phyloP scores from a whole-genome alignment of 805 yeast species.

The Kodamaea kaohsiungensis region DNA sequence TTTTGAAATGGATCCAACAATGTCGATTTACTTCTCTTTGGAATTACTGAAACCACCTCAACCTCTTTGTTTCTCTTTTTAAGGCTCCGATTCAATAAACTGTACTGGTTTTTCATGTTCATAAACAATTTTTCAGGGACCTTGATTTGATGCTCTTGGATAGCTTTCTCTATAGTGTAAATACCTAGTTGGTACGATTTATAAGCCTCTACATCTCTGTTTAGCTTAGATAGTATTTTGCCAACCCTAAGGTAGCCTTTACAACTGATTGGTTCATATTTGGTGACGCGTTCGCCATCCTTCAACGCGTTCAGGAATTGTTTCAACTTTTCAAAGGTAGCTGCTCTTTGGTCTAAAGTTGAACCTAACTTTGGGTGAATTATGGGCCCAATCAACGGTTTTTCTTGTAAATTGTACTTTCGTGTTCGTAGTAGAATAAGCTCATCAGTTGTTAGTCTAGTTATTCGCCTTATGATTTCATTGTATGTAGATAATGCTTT shows the following conservation, averaged over 20 bases:
- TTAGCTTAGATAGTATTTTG: constrained; percentile 31
- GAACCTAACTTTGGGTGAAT: constrained; percentile 39
- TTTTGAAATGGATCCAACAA: constrained; percentile 18
- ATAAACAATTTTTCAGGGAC: constrained; percentile 35
- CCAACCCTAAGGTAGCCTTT: constrained; percentile 50
- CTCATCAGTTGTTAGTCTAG: constrained; percentile 13
- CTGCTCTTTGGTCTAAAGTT: constrained; percentile 49
- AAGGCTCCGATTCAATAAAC: constrained; percentile 21
- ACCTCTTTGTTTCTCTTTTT: constrained; percentile 15
- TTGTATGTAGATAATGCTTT: constrained; percentile 31
- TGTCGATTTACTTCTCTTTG: background rate
- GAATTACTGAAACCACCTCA: background rate
- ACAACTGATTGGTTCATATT: constrained; percentile 45
- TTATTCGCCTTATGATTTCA: constrained; percentile 22
- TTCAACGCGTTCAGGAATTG: constrained; percentile 30
- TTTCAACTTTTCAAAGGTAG: constrained; percentile 46
- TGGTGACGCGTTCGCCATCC: constrained; percentile 38
- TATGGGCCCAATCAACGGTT: background rate
- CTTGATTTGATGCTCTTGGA: constrained; percentile 23
- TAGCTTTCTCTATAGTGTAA: constrained; percentile 33
- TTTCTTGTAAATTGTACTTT: background rate
- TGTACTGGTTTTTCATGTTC: constrained; percentile 25
- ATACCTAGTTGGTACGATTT: constrained; percentile 38
- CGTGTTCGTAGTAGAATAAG: background rate
- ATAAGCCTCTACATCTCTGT: constrained; percentile 36